Percentiles rank a stretch among this genome's conserved stretches.
phyloP scores from a whole-genome alignment of 768 basidiomycete species.

The Tylopilus plumbeoviolaceoides region DNA sequence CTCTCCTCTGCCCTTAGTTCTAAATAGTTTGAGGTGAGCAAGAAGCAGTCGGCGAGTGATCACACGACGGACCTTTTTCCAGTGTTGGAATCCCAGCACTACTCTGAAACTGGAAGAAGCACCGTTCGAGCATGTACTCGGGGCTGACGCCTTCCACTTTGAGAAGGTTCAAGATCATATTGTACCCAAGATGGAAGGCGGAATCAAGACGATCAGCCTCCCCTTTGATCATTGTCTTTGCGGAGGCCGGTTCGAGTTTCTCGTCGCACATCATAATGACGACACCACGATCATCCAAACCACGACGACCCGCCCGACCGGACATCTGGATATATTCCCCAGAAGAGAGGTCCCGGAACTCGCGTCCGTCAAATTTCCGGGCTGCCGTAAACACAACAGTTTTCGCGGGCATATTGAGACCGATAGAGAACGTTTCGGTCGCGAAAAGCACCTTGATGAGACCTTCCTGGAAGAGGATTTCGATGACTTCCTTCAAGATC shows the following conservation, averaged over 20 bases:
- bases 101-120: constrained; percentile 99
- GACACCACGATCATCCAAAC: constrained; percentile 96
- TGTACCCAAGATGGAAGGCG: constrained; percentile 97
- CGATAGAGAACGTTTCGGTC: constrained; percentile 97
- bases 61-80: constrained; percentile 62
- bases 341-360: constrained; percentile 88
- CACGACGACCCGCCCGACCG: constrained; percentile 94
- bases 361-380: constrained; percentile 93
- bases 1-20: constrained; percentile 77
- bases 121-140: constrained; percentile 95
- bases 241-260: constrained; percentile 87
- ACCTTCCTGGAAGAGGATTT: constrained; percentile 97
- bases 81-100: constrained; percentile 82
- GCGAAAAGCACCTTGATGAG: constrained; percentile 98
- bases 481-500: constrained; percentile 97
- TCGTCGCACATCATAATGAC: constrained; percentile 99
- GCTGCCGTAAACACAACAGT: constrained; percentile 97
- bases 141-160: constrained; percentile 98
- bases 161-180: constrained; percentile 98
- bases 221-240: constrained; percentile 97
- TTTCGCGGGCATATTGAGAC: constrained; percentile 99
- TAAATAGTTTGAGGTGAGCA: constrained; percentile 30
- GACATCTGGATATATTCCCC: constrained; percentile 99
- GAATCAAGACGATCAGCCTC: constrained; percentile 96
- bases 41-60: neutral